These are phyloP conservation scores for Tetragonia tetragonoides DNA, from an alignment of 148 eudicot species.

Conservation along the genomic window DNA sequence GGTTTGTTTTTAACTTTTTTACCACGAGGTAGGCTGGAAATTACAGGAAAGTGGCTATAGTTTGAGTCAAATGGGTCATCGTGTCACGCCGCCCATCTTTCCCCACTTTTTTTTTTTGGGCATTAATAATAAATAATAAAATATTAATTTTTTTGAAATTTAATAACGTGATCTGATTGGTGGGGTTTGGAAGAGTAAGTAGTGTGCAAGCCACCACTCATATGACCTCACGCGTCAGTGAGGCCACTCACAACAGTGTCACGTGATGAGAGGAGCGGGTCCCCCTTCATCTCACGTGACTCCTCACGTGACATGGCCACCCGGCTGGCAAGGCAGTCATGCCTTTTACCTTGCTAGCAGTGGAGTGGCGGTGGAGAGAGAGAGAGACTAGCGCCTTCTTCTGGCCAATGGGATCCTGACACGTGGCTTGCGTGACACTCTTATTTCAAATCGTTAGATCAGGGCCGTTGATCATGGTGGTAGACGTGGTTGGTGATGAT, in stretches of 20 bases:
- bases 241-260: background rate
- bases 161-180: background rate
- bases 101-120: background rate
- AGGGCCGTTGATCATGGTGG: slow-evolving; percentile 1
- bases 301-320: slow-evolving; percentile 10
- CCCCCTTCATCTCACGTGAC: background rate
- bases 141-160: background rate
- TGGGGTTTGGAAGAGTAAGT: background rate
- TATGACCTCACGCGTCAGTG: slow-evolving; percentile 13
- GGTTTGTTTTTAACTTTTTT: too few relatives aligned
- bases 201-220: slow-evolving; percentile 19
- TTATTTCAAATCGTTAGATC: slow-evolving; percentile 8
- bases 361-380: background rate
- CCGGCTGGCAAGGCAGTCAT: background rate
- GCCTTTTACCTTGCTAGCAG: background rate
- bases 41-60: background rate
- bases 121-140: background rate
- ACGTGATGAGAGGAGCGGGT: slow-evolving; percentile 9
- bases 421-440: slow-evolving; percentile 7
- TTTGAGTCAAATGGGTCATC: slow-evolving; percentile 20
- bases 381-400: background rate
- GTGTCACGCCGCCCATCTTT: slow-evolving; percentile 25
- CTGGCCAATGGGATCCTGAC: slow-evolving; percentile 2
- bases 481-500: background rate
- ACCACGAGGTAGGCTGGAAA: background rate